Evolutionary conservation across 2,329 filamentous ascomycete species (phyloP).

Genomic region (Cyanodermella asteris): DNA sequence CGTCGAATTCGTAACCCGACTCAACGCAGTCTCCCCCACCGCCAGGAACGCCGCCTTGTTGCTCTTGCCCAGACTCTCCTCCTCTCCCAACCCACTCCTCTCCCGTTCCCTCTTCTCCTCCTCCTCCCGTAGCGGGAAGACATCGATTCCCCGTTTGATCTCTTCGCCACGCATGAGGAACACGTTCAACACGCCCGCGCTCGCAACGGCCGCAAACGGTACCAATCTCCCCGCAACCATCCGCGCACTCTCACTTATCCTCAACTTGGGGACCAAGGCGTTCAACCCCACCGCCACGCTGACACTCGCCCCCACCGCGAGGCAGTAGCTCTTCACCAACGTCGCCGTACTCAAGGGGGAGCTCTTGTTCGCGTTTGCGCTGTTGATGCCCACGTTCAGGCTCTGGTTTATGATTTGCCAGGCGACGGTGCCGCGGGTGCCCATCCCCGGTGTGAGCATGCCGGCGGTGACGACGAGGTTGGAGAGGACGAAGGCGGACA

Average conservation of each 20-base stretch:
- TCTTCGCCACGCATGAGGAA: constrained; percentile 96
- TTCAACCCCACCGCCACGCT: constrained; percentile 85
- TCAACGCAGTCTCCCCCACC: constrained; percentile 80
- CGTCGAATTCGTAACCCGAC: constrained; percentile 76
- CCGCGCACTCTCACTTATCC: constrained; percentile 51
- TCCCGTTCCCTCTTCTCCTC: constrained; percentile 44
- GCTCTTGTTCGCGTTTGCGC: constrained; percentile 93
- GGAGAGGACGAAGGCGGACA: constrained; percentile 86
- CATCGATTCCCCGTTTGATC: constrained; percentile 78
- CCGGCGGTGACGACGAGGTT: constrained; percentile 89
- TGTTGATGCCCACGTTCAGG: constrained; percentile 95
- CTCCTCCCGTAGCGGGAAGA: constrained; percentile 61
- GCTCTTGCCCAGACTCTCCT: constrained; percentile 61
- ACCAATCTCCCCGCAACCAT: constrained; percentile 68
- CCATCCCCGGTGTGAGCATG: constrained; percentile 81
- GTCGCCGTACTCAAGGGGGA: constrained; percentile 63
- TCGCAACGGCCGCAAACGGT: constrained; percentile 86
- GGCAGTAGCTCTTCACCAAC: constrained; percentile 70
- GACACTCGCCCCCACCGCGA: constrained; percentile 84
- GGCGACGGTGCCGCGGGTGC: constrained; percentile 57
- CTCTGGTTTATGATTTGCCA: constrained; percentile 98
- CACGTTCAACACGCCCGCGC: constrained; percentile 78
- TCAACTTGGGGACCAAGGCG: constrained; percentile 61
- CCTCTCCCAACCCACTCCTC: constrained; percentile 39
- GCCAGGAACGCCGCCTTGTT: constrained; percentile 72